phyloP scores from a whole-genome alignment of 2,329 filamentous ascomycete species.

The Dactylonectria macrodidyma region DNA sequence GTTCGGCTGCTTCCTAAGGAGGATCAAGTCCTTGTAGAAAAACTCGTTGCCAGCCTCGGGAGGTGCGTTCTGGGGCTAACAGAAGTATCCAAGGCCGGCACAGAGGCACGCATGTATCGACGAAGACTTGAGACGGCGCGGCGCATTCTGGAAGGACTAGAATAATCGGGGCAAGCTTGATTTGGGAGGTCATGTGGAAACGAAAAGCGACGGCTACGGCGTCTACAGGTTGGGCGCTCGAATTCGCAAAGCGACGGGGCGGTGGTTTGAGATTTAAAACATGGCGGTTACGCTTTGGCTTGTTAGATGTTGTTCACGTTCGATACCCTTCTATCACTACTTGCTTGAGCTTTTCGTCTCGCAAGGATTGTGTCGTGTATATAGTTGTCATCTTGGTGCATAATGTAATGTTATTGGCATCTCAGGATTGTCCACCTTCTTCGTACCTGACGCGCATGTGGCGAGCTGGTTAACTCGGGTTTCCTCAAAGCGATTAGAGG shows the following conservation, averaged over 20 bases:
- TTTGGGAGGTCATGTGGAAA: constrained; percentile 8
- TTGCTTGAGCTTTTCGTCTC: not conserved
- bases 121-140: constrained; percentile 82
- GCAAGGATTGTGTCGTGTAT: not conserved
- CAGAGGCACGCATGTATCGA: constrained; percentile 76
- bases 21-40: constrained; percentile 73
- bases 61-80: constrained; percentile 72
- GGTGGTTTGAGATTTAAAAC: constrained; percentile 42
- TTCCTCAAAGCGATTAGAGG: not conserved
- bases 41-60: constrained; percentile 71
- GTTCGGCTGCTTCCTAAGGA: constrained; percentile 66
- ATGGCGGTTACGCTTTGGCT: constrained; percentile 43
- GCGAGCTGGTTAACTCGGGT: not conserved
- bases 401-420: not conserved
- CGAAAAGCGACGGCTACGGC: constrained; percentile 32
- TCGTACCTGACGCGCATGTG: not conserved
- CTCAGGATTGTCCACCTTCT: not conserved
- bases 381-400: not conserved
- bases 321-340: constrained; percentile 46
- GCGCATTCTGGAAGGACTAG: constrained; percentile 79
- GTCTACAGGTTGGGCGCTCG: constrained; percentile 37
- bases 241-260: constrained; percentile 24
- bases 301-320: constrained; percentile 45
- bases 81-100: constrained; percentile 67
- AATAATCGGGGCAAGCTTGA: constrained; percentile 41